Evolutionary conservation across 768 basidiomycete species (phyloP), one percentile per base, ranked within the genome.

Genomic region (Mycena maculata): DNA sequence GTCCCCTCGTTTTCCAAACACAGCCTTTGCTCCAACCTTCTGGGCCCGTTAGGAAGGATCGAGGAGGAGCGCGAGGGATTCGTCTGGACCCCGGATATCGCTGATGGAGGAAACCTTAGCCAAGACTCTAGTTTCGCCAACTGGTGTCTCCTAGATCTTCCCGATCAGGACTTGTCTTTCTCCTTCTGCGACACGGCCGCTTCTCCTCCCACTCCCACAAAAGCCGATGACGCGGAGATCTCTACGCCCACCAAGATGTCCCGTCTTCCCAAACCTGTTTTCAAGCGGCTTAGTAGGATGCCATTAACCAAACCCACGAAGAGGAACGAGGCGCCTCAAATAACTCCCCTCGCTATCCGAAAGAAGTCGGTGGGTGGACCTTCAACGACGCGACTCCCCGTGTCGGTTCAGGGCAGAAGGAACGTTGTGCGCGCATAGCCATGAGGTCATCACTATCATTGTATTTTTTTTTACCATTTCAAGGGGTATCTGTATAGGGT

Each of bases 221-320:
- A 52, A 47, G 42, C 23, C 13, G 42, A 38, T 11, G 50, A 38
- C 16, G 57, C 54, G 3, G 56, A 67, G 30, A 31, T 27, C 15
- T 13, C 61, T 15, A 55, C 65, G 3, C 56, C 45, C 7, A 56
- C 57, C 28, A 67, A 59, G 36, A 69, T 64, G 55, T 75, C 74
- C 30, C 73, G 67, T 18, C 72, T 76, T 33, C 75, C 76, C 22
- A 71, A 72, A 31, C 74, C 75, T 15, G 72, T 75, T 15, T 53
- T 73, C 33, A 71, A 72, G 42, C 68, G 67, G 15, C 38, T 74
- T 56, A 73, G 58, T 54, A 66, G 73, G 49, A 62, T 73, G 39
- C 73, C 75, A 31, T 57, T 65, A 47, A 63, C 25, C 44, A 65
- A 69, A 42, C 30, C 63, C n/a, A 31, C 15, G 31, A 63, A 38